phyloP scores from a whole-genome alignment of 371 early-diverging fungal genomes.

The Haplosporangium sp. region DNA sequence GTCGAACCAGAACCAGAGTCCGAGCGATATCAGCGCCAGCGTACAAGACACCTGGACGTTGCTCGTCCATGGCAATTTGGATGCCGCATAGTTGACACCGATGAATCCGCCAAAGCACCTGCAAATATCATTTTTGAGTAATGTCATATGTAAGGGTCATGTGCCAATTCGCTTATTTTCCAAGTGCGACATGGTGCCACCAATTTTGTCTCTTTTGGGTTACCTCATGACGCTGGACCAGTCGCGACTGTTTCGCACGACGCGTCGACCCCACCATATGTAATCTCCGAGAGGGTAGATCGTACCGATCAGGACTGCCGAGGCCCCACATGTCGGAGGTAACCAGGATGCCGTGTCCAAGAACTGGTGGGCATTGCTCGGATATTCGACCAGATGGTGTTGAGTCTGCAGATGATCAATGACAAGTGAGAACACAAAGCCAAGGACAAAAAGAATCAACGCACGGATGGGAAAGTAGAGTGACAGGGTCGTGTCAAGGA shows the following conservation, averaged over 20 bases:
- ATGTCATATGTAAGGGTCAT: background rate
- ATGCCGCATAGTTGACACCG: conserved; percentile 68
- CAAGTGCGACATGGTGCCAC: conserved; percentile 4
- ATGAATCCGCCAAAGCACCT: conserved; percentile 69
- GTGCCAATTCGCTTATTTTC: background rate
- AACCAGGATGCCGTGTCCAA: conserved; percentile 66
- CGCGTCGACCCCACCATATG: conserved; percentile 48
- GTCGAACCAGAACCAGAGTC: conserved; percentile 73
- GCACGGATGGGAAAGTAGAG: conserved; percentile 59
- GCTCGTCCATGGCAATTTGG: conserved; percentile 65
- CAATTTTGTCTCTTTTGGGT: background rate
- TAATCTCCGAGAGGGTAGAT: conserved; percentile 62
- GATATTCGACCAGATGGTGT: conserved; percentile 59
- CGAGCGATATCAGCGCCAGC: conserved; percentile 63
- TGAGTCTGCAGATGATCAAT: conserved; percentile 66
- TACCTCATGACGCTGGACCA: conserved; percentile 67
- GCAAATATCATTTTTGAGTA: background rate
- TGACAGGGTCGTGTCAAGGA: conserved; percentile 40
- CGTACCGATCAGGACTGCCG: conserved; percentile 63
- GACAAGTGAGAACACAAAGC: conserved; percentile 64
- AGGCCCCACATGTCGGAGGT: conserved; percentile 62
- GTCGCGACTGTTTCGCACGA: conserved; percentile 51
- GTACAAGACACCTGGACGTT: conserved; percentile 63
- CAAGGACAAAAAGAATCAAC: conserved; percentile 63
- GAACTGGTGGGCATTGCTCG: conserved; percentile 40